These are phyloP conservation scores for Suillus bovinus DNA, from an alignment of 768 basidiomycete genomes.

Conservation along the genomic window DNA sequence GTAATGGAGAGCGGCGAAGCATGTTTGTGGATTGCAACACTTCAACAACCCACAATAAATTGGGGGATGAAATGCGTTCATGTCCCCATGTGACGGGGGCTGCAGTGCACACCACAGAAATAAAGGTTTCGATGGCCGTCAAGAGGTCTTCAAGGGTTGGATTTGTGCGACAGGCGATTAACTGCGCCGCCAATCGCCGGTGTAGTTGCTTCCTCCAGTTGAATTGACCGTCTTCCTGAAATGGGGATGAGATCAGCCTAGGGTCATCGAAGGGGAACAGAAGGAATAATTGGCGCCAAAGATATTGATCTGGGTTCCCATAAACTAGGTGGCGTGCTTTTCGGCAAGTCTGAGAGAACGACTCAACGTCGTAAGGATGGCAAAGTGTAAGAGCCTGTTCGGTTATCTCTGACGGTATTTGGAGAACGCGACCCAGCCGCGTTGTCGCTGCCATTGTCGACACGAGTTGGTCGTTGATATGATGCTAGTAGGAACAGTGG, in stretches of 20 bases:
- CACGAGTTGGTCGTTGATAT: neutral
- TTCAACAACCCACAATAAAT: slow-evolving; percentile 47
- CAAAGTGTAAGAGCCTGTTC: slow-evolving; percentile 59
- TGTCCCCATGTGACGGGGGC: slow-evolving; percentile 27
- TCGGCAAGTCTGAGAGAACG: slow-evolving; percentile 57
- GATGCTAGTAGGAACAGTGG: neutral
- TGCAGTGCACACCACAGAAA: slow-evolving; percentile 41
- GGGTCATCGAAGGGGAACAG: slow-evolving; percentile 64
- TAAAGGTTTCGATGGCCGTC: slow-evolving; percentile 40
- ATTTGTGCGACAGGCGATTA: slow-evolving; percentile 21
- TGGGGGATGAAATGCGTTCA: slow-evolving; percentile 36
- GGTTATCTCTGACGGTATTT: slow-evolving; percentile 57
- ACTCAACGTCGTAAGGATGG: slow-evolving; percentile 57
- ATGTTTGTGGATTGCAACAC: slow-evolving; percentile 41
- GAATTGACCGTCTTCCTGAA: slow-evolving; percentile 16
- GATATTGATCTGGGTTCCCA: slow-evolving; percentile 49
- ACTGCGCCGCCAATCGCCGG: slow-evolving; percentile 43
- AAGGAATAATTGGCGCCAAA: slow-evolving; percentile 72
- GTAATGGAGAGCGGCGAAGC: slow-evolving; percentile 26
- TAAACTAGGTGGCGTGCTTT: slow-evolving; percentile 51
- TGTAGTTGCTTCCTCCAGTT: slow-evolving; percentile 42
- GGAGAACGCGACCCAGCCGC: slow-evolving; percentile 23
- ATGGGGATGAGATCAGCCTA: slow-evolving; percentile 30
- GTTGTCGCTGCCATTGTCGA: slow-evolving; percentile 8
- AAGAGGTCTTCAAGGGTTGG: slow-evolving; percentile 29